Evolutionary conservation across 495 filamentous ascomycete genomes (phyloP).

Genomic region (Neurospora sp.): DNA sequence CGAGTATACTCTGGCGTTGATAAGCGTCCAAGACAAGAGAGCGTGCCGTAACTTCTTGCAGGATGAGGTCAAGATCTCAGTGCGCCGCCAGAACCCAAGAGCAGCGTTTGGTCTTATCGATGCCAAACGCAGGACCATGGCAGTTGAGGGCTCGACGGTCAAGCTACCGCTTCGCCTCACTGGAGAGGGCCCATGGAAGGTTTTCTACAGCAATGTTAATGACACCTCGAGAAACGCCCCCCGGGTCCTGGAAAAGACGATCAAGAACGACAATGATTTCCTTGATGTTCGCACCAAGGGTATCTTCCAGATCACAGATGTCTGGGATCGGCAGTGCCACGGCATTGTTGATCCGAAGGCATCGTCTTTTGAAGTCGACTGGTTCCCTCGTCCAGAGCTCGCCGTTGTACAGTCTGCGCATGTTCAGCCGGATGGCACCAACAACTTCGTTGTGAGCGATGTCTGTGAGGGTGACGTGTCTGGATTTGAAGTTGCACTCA

Average conservation of each 20-base stretch:
- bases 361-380: constrained; percentile 66
- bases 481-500: constrained; percentile 66
- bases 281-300: constrained; percentile 57
- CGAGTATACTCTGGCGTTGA: constrained; percentile 75
- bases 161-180: constrained; percentile 73
- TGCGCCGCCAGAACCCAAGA: constrained; percentile 76
- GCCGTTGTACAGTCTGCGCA: constrained; percentile 51
- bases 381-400: constrained; percentile 72
- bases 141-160: constrained; percentile 63
- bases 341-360: constrained; percentile 65
- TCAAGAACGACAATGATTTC: constrained; percentile 58
- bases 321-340: constrained; percentile 68
- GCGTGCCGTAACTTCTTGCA: constrained; percentile 77
- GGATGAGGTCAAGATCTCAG: constrained; percentile 70
- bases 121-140: constrained; percentile 57
- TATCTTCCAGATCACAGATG: constrained; percentile 64
- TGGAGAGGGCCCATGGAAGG: constrained; percentile 71
- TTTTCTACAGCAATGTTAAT: constrained; percentile 60
- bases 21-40: constrained; percentile 73
- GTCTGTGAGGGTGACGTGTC: constrained; percentile 94
- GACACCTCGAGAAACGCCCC: constrained; percentile 20
- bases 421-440: constrained; percentile 31
- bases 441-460: constrained; percentile 55
- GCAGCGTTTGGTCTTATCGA: constrained; percentile 77
- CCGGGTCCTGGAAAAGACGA: constrained; percentile 17